Base-by-base conservation (phyloP, 495 filamentous ascomycete genomes). In the Penicillium riverlandense region DNA sequence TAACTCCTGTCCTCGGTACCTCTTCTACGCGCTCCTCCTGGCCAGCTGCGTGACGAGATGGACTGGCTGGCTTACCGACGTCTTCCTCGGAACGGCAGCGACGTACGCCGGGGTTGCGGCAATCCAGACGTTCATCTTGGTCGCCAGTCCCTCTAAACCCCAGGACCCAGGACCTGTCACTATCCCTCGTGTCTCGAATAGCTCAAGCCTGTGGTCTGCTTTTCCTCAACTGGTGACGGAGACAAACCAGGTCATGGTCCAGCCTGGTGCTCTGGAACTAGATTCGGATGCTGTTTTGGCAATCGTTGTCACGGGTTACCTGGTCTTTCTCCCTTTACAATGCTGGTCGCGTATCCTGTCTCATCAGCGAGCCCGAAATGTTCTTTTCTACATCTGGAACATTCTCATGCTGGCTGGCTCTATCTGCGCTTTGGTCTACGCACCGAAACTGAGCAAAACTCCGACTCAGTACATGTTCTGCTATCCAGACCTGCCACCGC, bases 291-390 rank as follows among this genome's bases (percentile, higher is more conserved):
- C 63, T 6, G 57, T 67, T 1, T 50, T 67, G 8, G 61, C 63
- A 5, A 60, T 67, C 14, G 63, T 67, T 3, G 54, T 67, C 27
- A 67, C 63, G 2, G 61, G 59, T 1, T 67, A 67, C 35, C 63
- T 67, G 8, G 57, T 65, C 29, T 67, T 67, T 35, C 47, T 67
- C 6, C 63, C 63, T 2, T 45, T 67, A 7, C 61, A 65, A 47
- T 58, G 53, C 40, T 65, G 59, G 61, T 67, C 63, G 4, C 54
- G 63, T 1, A 44, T 57, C 6, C 41, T 66, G 16, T 52, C 48
- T 0, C 38, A 61, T 11, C 44, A 59, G 6, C 44, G 60, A 37
- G 54, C 58, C 2, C 47, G 58, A 2, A 56, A 52, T 40, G 13
- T 62, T 8, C 39, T 66, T 0, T 62, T 64, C 41, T 62, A 48